Percentiles rank a stretch among this genome's conserved stretches.
Conservation (phyloP, 2,329 filamentous ascomycete genomes). For the Chrysoporthe austroafricana region DNA sequence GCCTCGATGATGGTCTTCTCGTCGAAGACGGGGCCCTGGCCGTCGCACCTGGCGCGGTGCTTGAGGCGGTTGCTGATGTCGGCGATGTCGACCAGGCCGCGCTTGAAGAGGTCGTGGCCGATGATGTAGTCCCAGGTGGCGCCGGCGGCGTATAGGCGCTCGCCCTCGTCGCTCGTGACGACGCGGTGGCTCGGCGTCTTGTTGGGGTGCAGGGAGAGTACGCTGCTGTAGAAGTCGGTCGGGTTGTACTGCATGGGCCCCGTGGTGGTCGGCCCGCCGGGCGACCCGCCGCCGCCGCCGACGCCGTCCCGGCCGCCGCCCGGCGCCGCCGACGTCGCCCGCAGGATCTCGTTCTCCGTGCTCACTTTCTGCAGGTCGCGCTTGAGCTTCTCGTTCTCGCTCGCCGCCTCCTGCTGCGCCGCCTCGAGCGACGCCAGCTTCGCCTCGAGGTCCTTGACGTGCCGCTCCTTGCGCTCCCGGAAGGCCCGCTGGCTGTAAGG, state of each 20-base stretch:
- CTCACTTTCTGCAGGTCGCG: constrained; percentile 80
- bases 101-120: constrained; percentile 74
- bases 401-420: constrained; percentile 70
- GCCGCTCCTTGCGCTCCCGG: constrained; percentile 91
- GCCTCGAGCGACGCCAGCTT: constrained; percentile 80
- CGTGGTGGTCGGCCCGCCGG: constrained; percentile 55
- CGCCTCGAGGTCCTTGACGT: constrained; percentile 85
- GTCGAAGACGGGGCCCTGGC: constrained; percentile 84
- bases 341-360: constrained; percentile 91
- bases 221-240: constrained; percentile 70
- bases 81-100: constrained; percentile 78
- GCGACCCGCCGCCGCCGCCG: constrained; percentile 39
- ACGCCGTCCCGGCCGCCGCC: constrained; percentile 44
- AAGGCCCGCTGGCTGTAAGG: constrained; percentile 83
- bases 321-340: constrained; percentile 59
- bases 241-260: constrained; percentile 74
- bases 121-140: constrained; percentile 93
- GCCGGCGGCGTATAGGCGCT: constrained; percentile 72
- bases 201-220: constrained; percentile 64
- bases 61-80: constrained; percentile 81
- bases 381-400: constrained; percentile 87
- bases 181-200: constrained; percentile 72
- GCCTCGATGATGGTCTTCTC: constrained; percentile 73
- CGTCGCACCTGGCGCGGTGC: constrained; percentile 77
- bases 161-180: constrained; percentile 65